Conservation (phyloP, 2,329 filamentous ascomycete species). For the Talaromyces sp. region DNA sequence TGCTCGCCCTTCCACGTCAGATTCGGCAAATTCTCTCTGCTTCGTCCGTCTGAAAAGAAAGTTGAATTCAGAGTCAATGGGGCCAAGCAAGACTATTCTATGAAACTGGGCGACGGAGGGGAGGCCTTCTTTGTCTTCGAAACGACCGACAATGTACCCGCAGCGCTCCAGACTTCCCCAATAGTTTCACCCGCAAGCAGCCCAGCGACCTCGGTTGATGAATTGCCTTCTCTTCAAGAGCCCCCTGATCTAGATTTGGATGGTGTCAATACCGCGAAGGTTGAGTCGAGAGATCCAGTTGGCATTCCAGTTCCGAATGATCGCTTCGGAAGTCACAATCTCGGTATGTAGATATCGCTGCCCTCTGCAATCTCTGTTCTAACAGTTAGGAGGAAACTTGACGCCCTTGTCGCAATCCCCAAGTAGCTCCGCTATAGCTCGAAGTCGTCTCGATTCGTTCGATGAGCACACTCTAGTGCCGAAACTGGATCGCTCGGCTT, state of each 20-base stretch:
- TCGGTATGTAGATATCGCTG: conserved; percentile 12
- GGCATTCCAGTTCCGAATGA: conserved; percentile 23
- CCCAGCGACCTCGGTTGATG: conserved; percentile 48
- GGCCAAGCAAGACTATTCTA: conserved; percentile 83
- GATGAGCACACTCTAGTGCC: conserved; percentile 29
- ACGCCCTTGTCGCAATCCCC: conserved; percentile 40
- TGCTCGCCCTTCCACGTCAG: conserved; percentile 98
- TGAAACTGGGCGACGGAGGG: conserved; percentile 96
- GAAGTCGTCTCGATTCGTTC: conserved; percentile 26
- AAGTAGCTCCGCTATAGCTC: conserved; percentile 25
- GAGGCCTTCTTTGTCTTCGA: conserved; percentile 99
- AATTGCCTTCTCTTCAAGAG: conserved; percentile 39
- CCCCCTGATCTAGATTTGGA: conserved; percentile 49
- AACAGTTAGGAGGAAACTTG: conserved; percentile 28
- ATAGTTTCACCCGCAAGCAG: conserved; percentile 85
- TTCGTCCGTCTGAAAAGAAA: conserved; percentile 96
- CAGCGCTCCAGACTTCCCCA: conserved; percentile 88
- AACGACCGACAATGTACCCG: conserved; percentile 86
- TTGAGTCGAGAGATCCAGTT: conserved; percentile 23
- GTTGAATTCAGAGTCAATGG: conserved; percentile 97
- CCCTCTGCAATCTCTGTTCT: neutral
- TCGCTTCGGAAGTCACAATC: conserved; percentile 13
- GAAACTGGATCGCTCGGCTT: conserved; percentile 46
- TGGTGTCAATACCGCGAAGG: conserved; percentile 18
- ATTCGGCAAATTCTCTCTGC: conserved; percentile 95